A percentile compares a stretch with the other conserved stretches of the same genome.
phyloP scores from a whole-genome alignment of 257 asterid genomes.

The Gynochthodes officinalis region DNA sequence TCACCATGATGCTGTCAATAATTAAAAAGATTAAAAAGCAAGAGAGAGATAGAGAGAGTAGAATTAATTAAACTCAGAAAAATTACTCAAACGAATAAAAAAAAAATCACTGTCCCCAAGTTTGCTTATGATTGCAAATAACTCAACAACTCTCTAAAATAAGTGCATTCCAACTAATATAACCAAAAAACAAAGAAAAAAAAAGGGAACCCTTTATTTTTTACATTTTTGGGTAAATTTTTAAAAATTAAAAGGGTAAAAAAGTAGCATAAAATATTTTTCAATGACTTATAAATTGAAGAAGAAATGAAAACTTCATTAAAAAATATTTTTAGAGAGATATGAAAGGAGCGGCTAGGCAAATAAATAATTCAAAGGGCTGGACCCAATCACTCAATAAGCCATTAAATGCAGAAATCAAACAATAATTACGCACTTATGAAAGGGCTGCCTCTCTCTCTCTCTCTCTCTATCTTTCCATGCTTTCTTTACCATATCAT shows the following conservation, averaged over 20 bases:
- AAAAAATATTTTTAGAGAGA: background rate
- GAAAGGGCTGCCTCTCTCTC: slow-evolving; percentile 19
- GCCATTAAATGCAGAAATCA: slow-evolving; percentile 54
- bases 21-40: background rate
- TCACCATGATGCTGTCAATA: slow-evolving; percentile 12
- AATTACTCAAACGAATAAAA: background rate
- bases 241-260: no score
- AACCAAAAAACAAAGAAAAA: slow-evolving; percentile 1
- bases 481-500: slow-evolving; percentile 21
- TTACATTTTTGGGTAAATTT: no score
- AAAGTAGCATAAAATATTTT: no score
- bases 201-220: background rate
- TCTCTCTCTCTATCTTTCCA: background rate
- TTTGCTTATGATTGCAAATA: slow-evolving; percentile 45
- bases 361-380: slow-evolving; percentile 25
- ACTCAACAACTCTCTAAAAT: slow-evolving; percentile 24
- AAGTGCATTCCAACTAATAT: background rate
- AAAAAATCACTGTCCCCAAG: background rate
- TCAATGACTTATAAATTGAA: no score
- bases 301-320: background rate
- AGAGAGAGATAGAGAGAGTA: background rate
- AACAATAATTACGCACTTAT: slow-evolving; percentile 36
- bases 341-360: background rate
- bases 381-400: slow-evolving; percentile 59
- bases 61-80: background rate